Evolutionary conservation across 2,329 filamentous ascomycete species (phyloP), one percentile per base, ranked within the genome.

Genomic region (Coniella lustricola): DNA sequence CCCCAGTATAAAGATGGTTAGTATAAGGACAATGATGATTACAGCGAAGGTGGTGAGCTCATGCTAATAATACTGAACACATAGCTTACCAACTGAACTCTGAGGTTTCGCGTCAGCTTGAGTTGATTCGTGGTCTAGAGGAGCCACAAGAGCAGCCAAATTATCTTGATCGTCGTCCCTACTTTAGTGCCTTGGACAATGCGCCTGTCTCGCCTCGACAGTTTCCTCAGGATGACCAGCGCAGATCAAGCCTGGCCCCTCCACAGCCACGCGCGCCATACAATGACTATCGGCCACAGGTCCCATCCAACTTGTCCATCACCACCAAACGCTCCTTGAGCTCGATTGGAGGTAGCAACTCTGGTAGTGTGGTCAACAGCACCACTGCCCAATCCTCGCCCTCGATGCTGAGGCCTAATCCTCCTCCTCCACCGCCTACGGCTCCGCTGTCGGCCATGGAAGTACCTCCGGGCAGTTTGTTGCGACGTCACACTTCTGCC

Each of bases 401-500:
- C 45, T 82, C 80, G 54, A 89, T 90, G 48, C 74, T 85, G 56
- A 84, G 87, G 52, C 79, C 83, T 36, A 69, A 71, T 13, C 77
- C 82, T 10, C 79, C 82, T n/a, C 82, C 83, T 49, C 69, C 67
- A 48, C 69, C 67, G 12, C 66, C 70, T 34, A 61, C 63, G 16
- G 66, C 73, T 67, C 82, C 82, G 31, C 72, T 84, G 17, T 77
- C 84, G 16, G 72, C 79, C 49, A 74, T 80, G 29, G 75, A 82
- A 57, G 74, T 77, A 21, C 77, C 81, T 31, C 81, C 83, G 32
- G 77, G 81, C 49, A 90, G 82, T 59, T 74, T 95, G 40, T 79
- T 82, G 38, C 83, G 91, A 54, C 81, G 91, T 53, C 93, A 98
- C 67, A 98, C 93, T 2, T 91, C 90, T 34, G 93, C 93, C 50